phyloP scores from a whole-genome alignment of 805 yeast species.

The Saturnispora bothae region DNA sequence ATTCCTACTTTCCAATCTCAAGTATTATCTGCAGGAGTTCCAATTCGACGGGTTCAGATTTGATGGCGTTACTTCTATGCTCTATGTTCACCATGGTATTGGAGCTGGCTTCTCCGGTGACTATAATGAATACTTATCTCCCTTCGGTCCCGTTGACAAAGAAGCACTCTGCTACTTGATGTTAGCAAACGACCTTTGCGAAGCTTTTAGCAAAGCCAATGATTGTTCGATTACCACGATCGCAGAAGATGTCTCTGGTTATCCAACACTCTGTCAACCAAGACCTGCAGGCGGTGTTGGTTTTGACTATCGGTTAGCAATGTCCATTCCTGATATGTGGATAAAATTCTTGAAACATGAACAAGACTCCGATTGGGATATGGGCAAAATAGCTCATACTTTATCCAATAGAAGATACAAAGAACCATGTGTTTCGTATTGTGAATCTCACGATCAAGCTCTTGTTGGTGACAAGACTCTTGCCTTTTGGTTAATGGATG shows the following conservation, averaged over 20 bases:
- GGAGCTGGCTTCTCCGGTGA: conserved; percentile 86
- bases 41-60: conserved; percentile 92
- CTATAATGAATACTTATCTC: conserved; percentile 80
- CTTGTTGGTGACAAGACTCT: conserved; percentile 93
- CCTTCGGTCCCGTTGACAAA: conserved; percentile 64
- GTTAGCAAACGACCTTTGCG: conserved; percentile 77
- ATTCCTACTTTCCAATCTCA: conserved; percentile 73
- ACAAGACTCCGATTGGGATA: conserved; percentile 84
- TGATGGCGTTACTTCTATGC: conserved; percentile 94
- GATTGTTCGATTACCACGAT: conserved; percentile 45
- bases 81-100: conserved; percentile 85
- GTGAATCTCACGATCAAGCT: conserved; percentile 96
- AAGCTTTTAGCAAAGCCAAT: conserved; percentile 32
- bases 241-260: conserved; percentile 96
- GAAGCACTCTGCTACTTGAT: conserved; percentile 83
- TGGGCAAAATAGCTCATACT: conserved; percentile 69
- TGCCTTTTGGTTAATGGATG: conserved; percentile 98
- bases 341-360: conserved; percentile 81
- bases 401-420: conserved; percentile 80
- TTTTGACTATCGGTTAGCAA: conserved; percentile 84
- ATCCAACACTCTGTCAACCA: conserved; percentile 86
- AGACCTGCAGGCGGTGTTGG: conserved; percentile 78
- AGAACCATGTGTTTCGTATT: conserved; percentile 83
- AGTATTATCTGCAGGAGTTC: conserved; percentile 73
- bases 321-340: conserved; percentile 99